Percentiles rank a stretch among this genome's conserved stretches.
Evolutionary conservation across 2,329 filamentous ascomycete species (phyloP).

Genomic region (Hymenoscyphus linearis): DNA sequence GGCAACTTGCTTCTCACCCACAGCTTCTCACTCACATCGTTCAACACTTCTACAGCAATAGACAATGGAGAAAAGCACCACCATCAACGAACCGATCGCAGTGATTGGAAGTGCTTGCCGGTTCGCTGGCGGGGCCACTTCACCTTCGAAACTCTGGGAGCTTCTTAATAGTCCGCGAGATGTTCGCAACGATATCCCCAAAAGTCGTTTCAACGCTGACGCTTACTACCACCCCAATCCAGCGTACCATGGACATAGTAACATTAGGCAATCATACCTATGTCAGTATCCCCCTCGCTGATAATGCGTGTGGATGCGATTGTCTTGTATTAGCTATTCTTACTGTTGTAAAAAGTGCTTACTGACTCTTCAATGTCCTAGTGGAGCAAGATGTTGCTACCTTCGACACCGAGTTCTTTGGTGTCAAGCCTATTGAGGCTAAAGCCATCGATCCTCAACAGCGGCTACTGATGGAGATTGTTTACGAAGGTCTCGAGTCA

Average conservation of each 20-base stretch:
- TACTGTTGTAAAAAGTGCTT: too few relatives aligned
- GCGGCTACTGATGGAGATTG: constrained; percentile 20
- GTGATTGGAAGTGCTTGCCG: constrained; percentile 36
- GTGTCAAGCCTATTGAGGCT: constrained; percentile 23
- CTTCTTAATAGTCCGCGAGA: constrained; percentile 40
- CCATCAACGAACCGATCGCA: constrained; percentile 23
- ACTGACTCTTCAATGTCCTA: too few relatives aligned
- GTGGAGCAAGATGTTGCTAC: constrained; percentile 35
- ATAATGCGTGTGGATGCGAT: too few relatives aligned
- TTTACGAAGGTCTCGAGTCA: constrained; percentile 24
- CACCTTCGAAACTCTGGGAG: constrained; percentile 42
- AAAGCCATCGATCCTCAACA: constrained; percentile 13
- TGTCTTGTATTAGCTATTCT: too few relatives aligned
- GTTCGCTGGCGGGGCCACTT: constrained; percentile 33
- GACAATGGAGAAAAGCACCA: too few relatives aligned
- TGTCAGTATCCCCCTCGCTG: too few relatives aligned
- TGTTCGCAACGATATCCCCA: constrained; percentile 38
- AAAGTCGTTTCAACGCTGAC: constrained; percentile 37
- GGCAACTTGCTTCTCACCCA: too few relatives aligned
- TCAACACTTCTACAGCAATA: too few relatives aligned
- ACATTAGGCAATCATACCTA: too few relatives aligned
- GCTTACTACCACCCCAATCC: too few relatives aligned
- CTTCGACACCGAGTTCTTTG: constrained; percentile 35
- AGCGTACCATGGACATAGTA: too few relatives aligned
- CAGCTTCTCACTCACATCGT: too few relatives aligned